Percentiles rank a stretch among this genome's conserved stretches.
Conservation (phyloP, 2,329 filamentous ascomycete genomes). For the Biscogniauxia mediterranea region DNA sequence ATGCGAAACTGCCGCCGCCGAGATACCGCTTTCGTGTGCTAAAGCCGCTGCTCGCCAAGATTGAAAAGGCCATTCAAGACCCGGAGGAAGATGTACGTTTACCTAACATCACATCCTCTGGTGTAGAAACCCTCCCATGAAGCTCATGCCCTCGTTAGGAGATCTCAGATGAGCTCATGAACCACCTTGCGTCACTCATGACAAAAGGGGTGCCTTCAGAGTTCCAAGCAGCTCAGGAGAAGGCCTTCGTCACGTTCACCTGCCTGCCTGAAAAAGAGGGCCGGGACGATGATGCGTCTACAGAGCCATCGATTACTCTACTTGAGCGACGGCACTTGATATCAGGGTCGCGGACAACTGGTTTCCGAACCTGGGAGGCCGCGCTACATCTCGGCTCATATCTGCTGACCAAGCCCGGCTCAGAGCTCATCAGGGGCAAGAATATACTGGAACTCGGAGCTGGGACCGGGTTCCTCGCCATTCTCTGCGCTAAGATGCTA, state of each 20-base stretch:
- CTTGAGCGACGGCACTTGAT: slow-evolving; percentile 54
- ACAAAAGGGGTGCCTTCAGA: slow-evolving; percentile 35
- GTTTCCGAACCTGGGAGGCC: slow-evolving; percentile 69
- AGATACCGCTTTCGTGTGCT: slow-evolving; percentile 60
- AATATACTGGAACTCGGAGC: slow-evolving; percentile 63
- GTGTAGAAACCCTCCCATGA: slow-evolving; percentile 14
- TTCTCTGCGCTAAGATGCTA: slow-evolving; percentile 61
- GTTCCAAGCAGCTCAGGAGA: slow-evolving; percentile 49
- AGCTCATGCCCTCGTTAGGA: slow-evolving; percentile 42
- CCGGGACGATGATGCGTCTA: slow-evolving; percentile 6
- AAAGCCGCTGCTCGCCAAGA: slow-evolving; percentile 54
- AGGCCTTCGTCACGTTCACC: slow-evolving; percentile 62
- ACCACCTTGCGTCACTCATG: slow-evolving; percentile 52
- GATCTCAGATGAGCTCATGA: slow-evolving; percentile 60
- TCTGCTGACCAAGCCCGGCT: slow-evolving; percentile 46
- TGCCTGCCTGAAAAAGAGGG: slow-evolving; percentile 29
- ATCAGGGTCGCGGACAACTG: slow-evolving; percentile 59
- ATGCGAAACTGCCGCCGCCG: slow-evolving; percentile 51
- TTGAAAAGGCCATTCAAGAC: slow-evolving; percentile 58
- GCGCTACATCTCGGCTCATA: slow-evolving; percentile 63
- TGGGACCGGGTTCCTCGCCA: slow-evolving; percentile 64
- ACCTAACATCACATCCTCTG: neutral
- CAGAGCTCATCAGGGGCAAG: slow-evolving; percentile 46
- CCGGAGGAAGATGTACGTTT: slow-evolving; percentile 56
- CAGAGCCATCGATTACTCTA: slow-evolving; percentile 46